phyloP scores from a whole-genome alignment of 768 basidiomycete genomes.

The Rhodotorula toruloides region DNA sequence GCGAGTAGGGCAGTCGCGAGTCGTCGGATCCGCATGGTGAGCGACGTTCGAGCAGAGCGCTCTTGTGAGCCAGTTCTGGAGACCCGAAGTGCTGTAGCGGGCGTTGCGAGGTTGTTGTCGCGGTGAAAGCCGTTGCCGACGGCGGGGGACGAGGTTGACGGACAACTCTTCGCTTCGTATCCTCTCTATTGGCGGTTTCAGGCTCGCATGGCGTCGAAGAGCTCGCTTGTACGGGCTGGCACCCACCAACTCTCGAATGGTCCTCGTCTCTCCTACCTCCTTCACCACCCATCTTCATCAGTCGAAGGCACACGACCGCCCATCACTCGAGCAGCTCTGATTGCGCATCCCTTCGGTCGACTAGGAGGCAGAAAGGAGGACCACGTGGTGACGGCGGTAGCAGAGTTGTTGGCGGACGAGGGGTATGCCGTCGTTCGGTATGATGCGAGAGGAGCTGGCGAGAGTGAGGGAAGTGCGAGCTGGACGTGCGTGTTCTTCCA shows the following conservation, averaged over 20 bases:
- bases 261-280: constrained; percentile 1
- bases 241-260: not conserved
- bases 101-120: too few species aligned
- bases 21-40: not conserved
- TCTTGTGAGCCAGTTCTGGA: too few species aligned
- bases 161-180: too few species aligned
- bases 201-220: not conserved
- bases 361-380: constrained; percentile 19
- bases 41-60: too few species aligned
- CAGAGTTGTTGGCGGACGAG: not conserved
- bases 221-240: not conserved
- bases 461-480: constrained; percentile 5
- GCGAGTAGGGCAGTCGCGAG: too few species aligned
- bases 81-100: too few species aligned
- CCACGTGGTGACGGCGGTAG: constrained; percentile 14
- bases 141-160: too few species aligned
- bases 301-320: too few species aligned
- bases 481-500: constrained; percentile 27
- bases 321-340: constrained; percentile 8
- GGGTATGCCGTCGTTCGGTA: constrained; percentile 13
- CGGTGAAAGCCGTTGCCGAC: too few species aligned
- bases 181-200: too few species aligned
- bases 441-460: constrained; percentile 17
- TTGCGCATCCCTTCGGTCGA: constrained; percentile 24
- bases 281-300: not conserved